Evolutionary conservation across 208 protist species (phyloP).

Genomic region (Leptomonas seymouri): DNA sequence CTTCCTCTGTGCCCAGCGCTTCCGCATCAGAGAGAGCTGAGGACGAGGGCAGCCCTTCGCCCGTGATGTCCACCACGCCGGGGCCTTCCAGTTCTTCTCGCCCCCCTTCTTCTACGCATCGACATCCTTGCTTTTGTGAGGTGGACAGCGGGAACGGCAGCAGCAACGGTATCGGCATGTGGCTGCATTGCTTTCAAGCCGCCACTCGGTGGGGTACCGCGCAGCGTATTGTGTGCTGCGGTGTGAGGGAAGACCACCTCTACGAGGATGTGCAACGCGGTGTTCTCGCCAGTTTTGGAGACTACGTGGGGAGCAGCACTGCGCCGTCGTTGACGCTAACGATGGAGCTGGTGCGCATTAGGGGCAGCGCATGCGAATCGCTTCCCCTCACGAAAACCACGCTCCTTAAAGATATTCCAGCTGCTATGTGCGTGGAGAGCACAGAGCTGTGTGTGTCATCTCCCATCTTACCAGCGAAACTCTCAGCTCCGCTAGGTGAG

Average conservation of each 20-base stretch:
- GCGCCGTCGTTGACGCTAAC: not conserved
- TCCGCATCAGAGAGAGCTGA: not conserved
- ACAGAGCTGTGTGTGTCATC: constrained; percentile 21
- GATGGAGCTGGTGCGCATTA: constrained; percentile 14
- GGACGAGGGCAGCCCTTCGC: constrained; percentile 14
- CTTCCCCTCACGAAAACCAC: not conserved
- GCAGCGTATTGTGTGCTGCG: constrained; percentile 37
- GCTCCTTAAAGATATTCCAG: not conserved
- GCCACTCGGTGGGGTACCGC: constrained; percentile 40
- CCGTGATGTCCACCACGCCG: constrained; percentile 12
- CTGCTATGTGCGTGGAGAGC: constrained; percentile 11
- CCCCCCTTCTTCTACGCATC: not conserved
- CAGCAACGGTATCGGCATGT: not conserved
- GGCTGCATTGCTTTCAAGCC: constrained; percentile 27
- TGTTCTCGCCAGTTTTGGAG: constrained; percentile 35
- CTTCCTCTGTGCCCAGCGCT: not conserved
- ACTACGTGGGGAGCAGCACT: no score
- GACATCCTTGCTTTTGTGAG: constrained; percentile 3
- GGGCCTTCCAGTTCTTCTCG: not conserved
- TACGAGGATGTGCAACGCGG: constrained; percentile 45
- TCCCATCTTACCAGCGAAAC: not conserved
- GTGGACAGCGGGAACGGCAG: not conserved
- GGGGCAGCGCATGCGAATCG: not conserved
- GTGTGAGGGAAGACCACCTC: constrained; percentile 31
- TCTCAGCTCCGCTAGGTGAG: not conserved